Evolutionary conservation across 2,329 filamentous ascomycete genomes (phyloP).

Genomic region (Alternaria incomplexa): DNA sequence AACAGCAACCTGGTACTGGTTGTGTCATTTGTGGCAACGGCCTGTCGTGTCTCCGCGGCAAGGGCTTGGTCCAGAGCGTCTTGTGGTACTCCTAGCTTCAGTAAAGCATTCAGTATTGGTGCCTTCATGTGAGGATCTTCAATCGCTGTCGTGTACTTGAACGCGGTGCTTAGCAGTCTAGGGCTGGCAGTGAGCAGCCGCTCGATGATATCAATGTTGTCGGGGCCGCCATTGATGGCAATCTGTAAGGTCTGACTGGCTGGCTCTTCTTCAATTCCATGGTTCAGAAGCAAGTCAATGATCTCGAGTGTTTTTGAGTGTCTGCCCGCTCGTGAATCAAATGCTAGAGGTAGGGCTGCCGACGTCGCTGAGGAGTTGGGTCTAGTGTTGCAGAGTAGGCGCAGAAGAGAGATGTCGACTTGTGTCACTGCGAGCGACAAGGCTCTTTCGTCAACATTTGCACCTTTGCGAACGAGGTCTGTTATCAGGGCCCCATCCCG

Average conservation of each 20-base stretch:
- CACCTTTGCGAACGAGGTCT: conserved; percentile 32
- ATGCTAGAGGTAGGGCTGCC: conserved; percentile 36
- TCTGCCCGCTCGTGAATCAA: conserved; percentile 29
- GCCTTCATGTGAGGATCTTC: conserved; percentile 30
- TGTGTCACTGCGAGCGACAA: conserved; percentile 35
- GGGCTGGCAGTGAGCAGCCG: conserved; percentile 32
- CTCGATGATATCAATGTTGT: conserved; percentile 42
- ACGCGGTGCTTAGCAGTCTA: conserved; percentile 31
- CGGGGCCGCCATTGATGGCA: conserved; percentile 36
- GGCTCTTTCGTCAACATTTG: conserved; percentile 34
- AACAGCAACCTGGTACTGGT: conserved; percentile 37
- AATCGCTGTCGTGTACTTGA: conserved; percentile 33
- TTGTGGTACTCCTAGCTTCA: conserved; percentile 37
- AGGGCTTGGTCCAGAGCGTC: conserved; percentile 38
- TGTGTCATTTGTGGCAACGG: conserved; percentile 26
- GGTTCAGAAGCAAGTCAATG: conserved; percentile 34
- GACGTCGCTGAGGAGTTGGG: conserved; percentile 29
- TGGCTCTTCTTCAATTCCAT: conserved; percentile 31
- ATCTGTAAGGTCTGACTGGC: conserved; percentile 30
- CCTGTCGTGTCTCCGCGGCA: conserved; percentile 30
- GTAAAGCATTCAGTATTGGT: conserved; percentile 31
- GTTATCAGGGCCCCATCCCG: conserved; percentile 35
- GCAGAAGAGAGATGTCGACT: conserved; percentile 34
- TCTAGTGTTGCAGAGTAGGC: conserved; percentile 32
- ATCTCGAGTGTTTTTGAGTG: conserved; percentile 31